These are phyloP conservation scores for Alloteropsis semialata DNA, from an alignment of 176 grass and related monocot genomes.

Conservation along the genomic window DNA sequence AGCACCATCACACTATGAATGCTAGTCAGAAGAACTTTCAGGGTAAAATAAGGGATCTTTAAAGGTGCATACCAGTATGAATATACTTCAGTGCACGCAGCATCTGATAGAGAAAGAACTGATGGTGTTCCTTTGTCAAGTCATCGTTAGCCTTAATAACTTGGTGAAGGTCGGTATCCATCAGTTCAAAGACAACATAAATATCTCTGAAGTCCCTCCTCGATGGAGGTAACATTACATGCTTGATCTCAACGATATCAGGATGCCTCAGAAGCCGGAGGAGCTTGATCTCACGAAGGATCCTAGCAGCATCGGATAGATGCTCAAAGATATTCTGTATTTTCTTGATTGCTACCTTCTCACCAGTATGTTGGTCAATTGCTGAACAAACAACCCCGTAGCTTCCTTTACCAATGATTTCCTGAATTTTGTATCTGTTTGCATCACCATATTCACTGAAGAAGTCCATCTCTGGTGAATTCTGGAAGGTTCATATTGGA, in stretches of 20 bases:
- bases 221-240: conserved; percentile 83
- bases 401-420: conserved; percentile 88
- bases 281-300: conserved; percentile 94
- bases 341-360: conserved; percentile 95
- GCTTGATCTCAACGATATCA: conserved; percentile 95
- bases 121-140: conserved; percentile 89
- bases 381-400: conserved; percentile 96
- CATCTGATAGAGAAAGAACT: conserved; percentile 97
- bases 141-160: conserved; percentile 98
- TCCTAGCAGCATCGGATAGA: conserved; percentile 76
- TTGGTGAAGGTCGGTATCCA: conserved; percentile 97
- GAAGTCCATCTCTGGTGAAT: conserved; percentile 75
- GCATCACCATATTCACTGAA: conserved; percentile 81
- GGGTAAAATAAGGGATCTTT: neutral
- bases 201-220: conserved; percentile 90
- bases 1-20: neutral
- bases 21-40: neutral
- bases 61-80: conserved; percentile 63
- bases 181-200: conserved; percentile 91
- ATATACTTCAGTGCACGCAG: conserved; percentile 93
- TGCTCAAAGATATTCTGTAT: conserved; percentile 93
- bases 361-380: conserved; percentile 76
- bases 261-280: conserved; percentile 81
- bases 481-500: conserved; percentile 46
- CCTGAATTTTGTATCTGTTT: conserved; percentile 86